phyloP scores from a whole-genome alignment of 805 yeast species.

The Pichia phayaonensis region DNA sequence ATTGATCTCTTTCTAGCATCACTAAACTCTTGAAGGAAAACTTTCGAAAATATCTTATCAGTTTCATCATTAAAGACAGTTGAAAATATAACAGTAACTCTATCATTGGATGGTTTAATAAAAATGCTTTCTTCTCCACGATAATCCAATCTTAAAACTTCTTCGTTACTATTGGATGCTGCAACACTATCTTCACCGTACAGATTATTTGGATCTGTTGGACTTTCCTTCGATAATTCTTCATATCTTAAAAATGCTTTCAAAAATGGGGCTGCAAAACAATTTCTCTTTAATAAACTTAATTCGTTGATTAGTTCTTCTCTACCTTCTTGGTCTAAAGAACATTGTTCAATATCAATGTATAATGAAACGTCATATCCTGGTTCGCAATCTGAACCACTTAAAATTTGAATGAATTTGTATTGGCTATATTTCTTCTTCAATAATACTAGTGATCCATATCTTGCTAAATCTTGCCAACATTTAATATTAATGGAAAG shows the following conservation, averaged over 20 bases:
- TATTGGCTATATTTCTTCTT: constrained; percentile 41
- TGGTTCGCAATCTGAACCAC: constrained; percentile 43
- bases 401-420: constrained; percentile 29
- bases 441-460: constrained; percentile 55
- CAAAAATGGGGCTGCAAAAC: constrained; percentile 90
- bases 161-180: constrained; percentile 37
- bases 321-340: constrained; percentile 38
- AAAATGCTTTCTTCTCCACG: constrained; percentile 91
- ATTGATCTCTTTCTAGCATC: constrained; percentile 94
- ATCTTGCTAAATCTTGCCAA: constrained; percentile 62
- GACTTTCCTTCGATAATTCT: constrained; percentile 41
- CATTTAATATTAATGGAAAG: constrained; percentile 70
- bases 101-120: constrained; percentile 86
- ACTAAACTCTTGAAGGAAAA: constrained; percentile 86
- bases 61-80: constrained; percentile 95
- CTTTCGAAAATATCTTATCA: constrained; percentile 84
- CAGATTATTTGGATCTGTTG: constrained; percentile 33
- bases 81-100: constrained; percentile 94
- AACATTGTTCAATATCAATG: constrained; percentile 40
- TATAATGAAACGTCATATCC: constrained; percentile 78
- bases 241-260: constrained; percentile 77
- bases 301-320: constrained; percentile 51
- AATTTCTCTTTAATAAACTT: constrained; percentile 72
- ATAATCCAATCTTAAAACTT: constrained; percentile 66
- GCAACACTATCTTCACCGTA: constrained; percentile 32